Conservation (phyloP, 1,284 basidiomycete genomes). For the Trichosporon inkin region DNA sequence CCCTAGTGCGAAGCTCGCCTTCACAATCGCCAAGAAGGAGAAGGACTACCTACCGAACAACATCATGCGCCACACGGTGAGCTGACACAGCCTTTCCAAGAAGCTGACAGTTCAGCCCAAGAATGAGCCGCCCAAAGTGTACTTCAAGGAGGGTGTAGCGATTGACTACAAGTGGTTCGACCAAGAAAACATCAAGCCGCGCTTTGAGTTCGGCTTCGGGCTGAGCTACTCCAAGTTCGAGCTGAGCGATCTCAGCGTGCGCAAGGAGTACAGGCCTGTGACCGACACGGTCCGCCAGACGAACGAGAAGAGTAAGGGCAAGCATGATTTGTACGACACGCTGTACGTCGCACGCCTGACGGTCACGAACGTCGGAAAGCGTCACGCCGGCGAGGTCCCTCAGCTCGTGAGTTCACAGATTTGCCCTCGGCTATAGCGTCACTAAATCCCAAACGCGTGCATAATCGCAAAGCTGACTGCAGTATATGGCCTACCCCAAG, state of each 20-base stretch:
- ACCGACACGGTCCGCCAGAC: slow-evolving; percentile 49
- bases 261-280: slow-evolving; percentile 22
- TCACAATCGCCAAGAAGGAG: slow-evolving; percentile 51
- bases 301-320: slow-evolving; percentile 46
- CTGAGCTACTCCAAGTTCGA: slow-evolving; percentile 52
- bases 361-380: slow-evolving; percentile 51
- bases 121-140: slow-evolving; percentile 26
- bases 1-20: slow-evolving; percentile 61
- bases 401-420: slow-evolving; percentile 52
- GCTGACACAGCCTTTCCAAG: slow-evolving; percentile 23
- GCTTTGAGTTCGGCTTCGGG: slow-evolving; percentile 54
- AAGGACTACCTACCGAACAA: slow-evolving; percentile 50
- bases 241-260: slow-evolving; percentile 37
- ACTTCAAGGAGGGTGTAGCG: slow-evolving; percentile 49
- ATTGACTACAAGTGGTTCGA: slow-evolving; percentile 55
- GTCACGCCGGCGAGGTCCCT: slow-evolving; percentile 50
- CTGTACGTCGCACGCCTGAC: slow-evolving; percentile 42
- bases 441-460: no score
- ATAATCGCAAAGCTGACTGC: background rate
- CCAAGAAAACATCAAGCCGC: slow-evolving; percentile 47
- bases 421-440: no score
- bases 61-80: slow-evolving; percentile 40
- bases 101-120: slow-evolving; percentile 12
- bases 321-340: slow-evolving; percentile 45
- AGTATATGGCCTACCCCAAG: slow-evolving; percentile 51